Base-by-base conservation (phyloP, 202 grass and related monocot genomes). In the Elaeis oleifera region DNA sequence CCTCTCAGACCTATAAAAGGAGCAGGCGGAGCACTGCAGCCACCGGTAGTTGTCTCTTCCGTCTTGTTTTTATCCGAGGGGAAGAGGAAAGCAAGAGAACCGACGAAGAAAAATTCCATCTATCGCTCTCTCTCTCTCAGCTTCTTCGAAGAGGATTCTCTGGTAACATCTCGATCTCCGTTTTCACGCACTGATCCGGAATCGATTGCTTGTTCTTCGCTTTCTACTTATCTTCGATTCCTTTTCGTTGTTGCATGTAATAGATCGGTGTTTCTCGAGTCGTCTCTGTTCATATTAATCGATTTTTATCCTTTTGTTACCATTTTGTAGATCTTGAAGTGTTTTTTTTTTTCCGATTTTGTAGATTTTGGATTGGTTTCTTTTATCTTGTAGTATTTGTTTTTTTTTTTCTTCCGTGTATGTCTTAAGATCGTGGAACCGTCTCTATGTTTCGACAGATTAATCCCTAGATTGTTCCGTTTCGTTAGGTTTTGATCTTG, bases 371-470 rank as follows among this genome's bases (percentile, higher is more conserved):
- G 17, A 18, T 44, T 44, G 8, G 36, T 7, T 2, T 60, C 29
- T 44, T 18, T 56, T 14, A 8, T 18, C 19, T 56, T 3, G 0
- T 56, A 8, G 54, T n/a, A 56, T 21, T 26, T 60, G 24, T 49
- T 57, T 71, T 16, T 1, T 26, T 70, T 36, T 20, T 20, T n/a
- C n/a, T 6, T 60, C 36, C 9, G 8, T 44, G 11, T 44, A 44
- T 44, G 36, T 44, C 1, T 44, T 14, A 13, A 13, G 23, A 50
- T 53, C 23, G 49, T 31, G 18, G 2, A 8, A 49, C 15, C 44
- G 51, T 50, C 25, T 52, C 39, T 18, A 6, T 60, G 48, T 59
- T 23, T 76, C 59, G 64, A 60, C 11, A 44, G 11, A 44, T 44
- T 13, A 44, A 44, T 44, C 36, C 36, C 36, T 44, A 9, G 8